Evolutionary conservation across 1,284 basidiomycete species (phyloP), one percentile per base, ranked within the genome.

Genomic region (Sutorius eximius): DNA sequence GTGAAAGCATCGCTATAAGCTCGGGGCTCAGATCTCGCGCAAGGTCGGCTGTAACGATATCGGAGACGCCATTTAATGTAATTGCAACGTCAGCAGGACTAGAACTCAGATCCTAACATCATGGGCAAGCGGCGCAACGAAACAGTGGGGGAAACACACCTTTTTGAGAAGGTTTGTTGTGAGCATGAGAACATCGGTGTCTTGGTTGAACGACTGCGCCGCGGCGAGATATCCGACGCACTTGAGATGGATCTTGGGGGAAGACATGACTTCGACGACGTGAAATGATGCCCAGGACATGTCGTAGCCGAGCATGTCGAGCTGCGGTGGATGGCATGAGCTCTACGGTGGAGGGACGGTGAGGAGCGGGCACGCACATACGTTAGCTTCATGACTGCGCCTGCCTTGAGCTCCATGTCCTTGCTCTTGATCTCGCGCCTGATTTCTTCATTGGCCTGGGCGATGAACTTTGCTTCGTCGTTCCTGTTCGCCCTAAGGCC

Each of bases 161-260:
- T 99, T 99, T 80, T 99, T 98, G 65, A 99, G 81, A 30, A 96
- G 79, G 73, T 99, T 99, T 10, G 97, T 98, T 0, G 96, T 97
- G 44, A 99, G 82, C 81, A 99, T 98, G 22, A 98, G 85, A 37
- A 99, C 96, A 64, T 99, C 96, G 0, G 95, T 98, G 58, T 97
- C 93, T 59, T 93, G 85, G 30, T 88, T 83, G 71, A 99, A 99
- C 0, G 94, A 95, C 71, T 97, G 93, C 0, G 85, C 81, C 1
- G 97, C 95, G 1, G 92, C 97, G 15, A 99, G 86, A 74, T 99
- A 99, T 15, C 97, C 97, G 43, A 98, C 89, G 40, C 87, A 87
- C 79, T 99, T 99, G 62, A 97, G 81, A 73, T 98, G 94, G 63
- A 89, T 87, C 65, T 87, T 87, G 2, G 90, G 78, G 3, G 93